Evolutionary conservation across 2,329 filamentous ascomycete species (phyloP).

Genomic region (Bipolaris sorokiniana): DNA sequence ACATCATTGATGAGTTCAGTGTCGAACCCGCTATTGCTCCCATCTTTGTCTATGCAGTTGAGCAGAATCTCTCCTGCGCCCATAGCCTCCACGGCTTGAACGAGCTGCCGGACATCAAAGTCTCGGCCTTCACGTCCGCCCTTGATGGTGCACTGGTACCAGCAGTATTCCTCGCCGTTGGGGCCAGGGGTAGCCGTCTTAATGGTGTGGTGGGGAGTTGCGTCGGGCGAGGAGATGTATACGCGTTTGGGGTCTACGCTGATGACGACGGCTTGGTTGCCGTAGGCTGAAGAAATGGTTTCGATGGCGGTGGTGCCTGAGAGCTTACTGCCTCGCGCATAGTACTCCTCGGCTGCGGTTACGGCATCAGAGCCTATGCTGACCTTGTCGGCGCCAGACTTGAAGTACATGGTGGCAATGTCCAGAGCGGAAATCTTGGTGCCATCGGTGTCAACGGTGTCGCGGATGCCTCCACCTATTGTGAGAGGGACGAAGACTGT

Average conservation of each 20-base stretch:
- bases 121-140: slow-evolving; percentile 94
- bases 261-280: slow-evolving; percentile 95
- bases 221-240: slow-evolving; percentile 73
- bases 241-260: slow-evolving; percentile 92
- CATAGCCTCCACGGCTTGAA: slow-evolving; percentile 91
- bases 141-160: slow-evolving; percentile 98
- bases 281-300: slow-evolving; percentile 90
- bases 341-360: slow-evolving; percentile 88
- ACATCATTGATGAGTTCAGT: slow-evolving; percentile 88
- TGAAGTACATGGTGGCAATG: slow-evolving; percentile 96
- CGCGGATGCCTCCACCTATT: slow-evolving; percentile 92
- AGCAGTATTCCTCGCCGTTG: slow-evolving; percentile 80
- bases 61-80: slow-evolving; percentile 91
- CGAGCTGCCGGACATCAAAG: slow-evolving; percentile 87
- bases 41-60: slow-evolving; percentile 98
- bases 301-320: slow-evolving; percentile 90
- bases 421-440: slow-evolving; percentile 86
- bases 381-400: slow-evolving; percentile 95
- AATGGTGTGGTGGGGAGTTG: slow-evolving; percentile 77
- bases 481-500: slow-evolving; percentile 96
- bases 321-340: slow-evolving; percentile 70
- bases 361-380: slow-evolving; percentile 97
- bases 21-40: slow-evolving; percentile 93
- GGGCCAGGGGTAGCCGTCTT: slow-evolving; percentile 73
- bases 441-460: slow-evolving; percentile 88